These are phyloP conservation scores for Margaritispora aquatica DNA, from an alignment of 495 filamentous ascomycete species.

Conservation along the genomic window DNA sequence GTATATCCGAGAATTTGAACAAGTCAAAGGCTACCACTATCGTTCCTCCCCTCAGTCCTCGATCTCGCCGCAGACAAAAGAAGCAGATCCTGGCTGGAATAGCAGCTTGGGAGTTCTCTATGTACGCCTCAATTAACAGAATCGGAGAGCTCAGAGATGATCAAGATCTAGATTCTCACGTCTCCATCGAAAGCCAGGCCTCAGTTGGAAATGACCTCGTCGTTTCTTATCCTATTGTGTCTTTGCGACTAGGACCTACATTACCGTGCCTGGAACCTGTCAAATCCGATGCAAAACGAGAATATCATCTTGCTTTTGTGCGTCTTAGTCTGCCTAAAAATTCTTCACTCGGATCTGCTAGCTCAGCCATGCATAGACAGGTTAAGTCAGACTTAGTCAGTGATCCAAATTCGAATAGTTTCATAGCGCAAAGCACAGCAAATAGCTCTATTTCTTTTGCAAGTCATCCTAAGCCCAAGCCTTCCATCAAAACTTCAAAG, in stretches of 20 bases:
- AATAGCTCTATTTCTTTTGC: neutral
- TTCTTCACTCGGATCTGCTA: neutral
- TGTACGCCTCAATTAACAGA: constrained; percentile 4
- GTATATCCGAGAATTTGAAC: neutral
- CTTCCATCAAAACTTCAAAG: neutral
- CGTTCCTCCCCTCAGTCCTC: neutral
- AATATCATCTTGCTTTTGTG: constrained; percentile 6
- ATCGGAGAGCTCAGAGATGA: constrained; percentile 21
- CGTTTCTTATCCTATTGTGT: constrained; percentile 18
- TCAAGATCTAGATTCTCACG: constrained; percentile 15
- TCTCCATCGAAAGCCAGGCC: constrained; percentile 5
- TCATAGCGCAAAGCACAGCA: neutral
- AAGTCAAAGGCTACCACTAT: neutral
- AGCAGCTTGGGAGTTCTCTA: constrained; percentile 9
- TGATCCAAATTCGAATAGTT: neutral
- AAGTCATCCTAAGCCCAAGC: neutral
- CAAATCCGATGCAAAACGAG: neutral
- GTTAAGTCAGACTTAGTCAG: neutral
- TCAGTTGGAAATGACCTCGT: constrained; percentile 7
- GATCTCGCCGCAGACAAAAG: neutral
- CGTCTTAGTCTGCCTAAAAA: constrained; percentile 4
- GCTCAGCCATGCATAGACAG: neutral
- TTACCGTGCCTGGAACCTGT: neutral
- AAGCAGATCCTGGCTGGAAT: neutral
- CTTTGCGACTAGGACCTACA: constrained; percentile 14